Base-by-base conservation (phyloP, 1,139 yeast species). In the Lodderomyces orthopsilosis region DNA sequence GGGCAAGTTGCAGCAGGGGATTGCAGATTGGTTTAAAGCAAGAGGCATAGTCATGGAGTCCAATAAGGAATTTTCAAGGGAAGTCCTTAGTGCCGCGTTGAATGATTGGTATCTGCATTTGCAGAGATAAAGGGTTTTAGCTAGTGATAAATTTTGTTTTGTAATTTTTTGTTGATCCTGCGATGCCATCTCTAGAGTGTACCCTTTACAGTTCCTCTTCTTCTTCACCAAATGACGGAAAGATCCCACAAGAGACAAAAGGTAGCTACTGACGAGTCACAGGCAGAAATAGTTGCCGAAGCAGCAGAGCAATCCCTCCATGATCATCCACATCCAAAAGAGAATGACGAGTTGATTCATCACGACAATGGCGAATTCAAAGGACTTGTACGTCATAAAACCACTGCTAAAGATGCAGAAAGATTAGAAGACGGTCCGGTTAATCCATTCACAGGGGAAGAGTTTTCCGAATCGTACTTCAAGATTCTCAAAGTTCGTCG, bases 381-480 rank as follows among this genome's bases (percentile, higher is more conserved):
- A 34, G 71, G 77, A 2, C 56, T 81, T 22, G 59, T 58, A 23
- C 78, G 89, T 48, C 91, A 85, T 57, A 57, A 79, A 40, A 86
- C 98, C 18, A 84, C 94, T 2, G 84, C 93, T 12, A 74, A 66
- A 36, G 82, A 83, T 48, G 96, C 96, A 1, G 68, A 69, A 44
- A 59, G 55, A 27, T 68, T 85, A 39, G 96, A 93, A 64, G 68
- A 76, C 48, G 87, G 83, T 1, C 67, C 71, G 0, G 54, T 54
- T 26, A 93, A 91, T 58, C 94, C 96, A 2, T 91, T 93, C 67
- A 88, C 90, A 1, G 94, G 94, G 8, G 54, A 65, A 13, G 52
- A 61, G 15, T 83, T 85, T 54, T 63, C 85, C 6, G 66, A 79
- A 38, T 79, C 81, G 57, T 93, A 93, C 63, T 78, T 82, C 55